Conservation (phyloP, 768 basidiomycete species). For the Rhodotorula sphaerocarpa region DNA sequence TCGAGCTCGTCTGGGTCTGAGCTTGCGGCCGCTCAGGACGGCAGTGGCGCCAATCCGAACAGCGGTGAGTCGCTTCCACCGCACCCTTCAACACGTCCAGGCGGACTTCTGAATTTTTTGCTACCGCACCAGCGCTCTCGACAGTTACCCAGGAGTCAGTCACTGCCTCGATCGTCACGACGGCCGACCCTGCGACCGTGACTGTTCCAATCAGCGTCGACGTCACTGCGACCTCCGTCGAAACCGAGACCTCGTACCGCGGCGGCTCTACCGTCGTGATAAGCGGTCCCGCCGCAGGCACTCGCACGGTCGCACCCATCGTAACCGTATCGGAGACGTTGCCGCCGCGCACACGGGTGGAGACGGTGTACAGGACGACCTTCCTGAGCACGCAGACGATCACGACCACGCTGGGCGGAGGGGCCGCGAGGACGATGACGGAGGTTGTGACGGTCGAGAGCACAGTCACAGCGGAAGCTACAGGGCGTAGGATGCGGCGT, state of each 20-base stretch:
- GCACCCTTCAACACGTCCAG: no score
- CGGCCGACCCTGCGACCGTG: conserved; percentile 2
- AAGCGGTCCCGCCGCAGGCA: not conserved
- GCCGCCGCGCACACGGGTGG: conserved; percentile 8
- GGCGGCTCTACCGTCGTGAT: conserved; percentile 18
- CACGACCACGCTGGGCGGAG: conserved; percentile 16
- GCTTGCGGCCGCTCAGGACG: no score
- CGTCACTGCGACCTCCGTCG: not conserved
- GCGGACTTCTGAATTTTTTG: no score
- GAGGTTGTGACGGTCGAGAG: conserved; percentile 7
- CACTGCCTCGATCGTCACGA: conserved; percentile 5
- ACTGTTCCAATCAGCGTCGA: not conserved
- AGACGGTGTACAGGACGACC: conserved; percentile 19
- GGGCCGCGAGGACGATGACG: not conserved
- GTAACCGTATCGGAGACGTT: conserved; percentile 12
- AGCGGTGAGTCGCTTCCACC: not conserved
- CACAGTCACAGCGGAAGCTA: conserved; percentile 7
- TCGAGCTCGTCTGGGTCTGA: no score
- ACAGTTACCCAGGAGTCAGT: conserved; percentile 13
- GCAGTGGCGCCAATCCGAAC: not conserved
- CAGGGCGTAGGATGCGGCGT: not conserved
- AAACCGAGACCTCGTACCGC: not conserved
- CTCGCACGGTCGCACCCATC: not conserved
- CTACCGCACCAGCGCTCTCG: not conserved
- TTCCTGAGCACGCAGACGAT: conserved; percentile 18